phyloP scores from a whole-genome alignment of 305 asterid species.

The Stenogyne calaminthoides region DNA sequence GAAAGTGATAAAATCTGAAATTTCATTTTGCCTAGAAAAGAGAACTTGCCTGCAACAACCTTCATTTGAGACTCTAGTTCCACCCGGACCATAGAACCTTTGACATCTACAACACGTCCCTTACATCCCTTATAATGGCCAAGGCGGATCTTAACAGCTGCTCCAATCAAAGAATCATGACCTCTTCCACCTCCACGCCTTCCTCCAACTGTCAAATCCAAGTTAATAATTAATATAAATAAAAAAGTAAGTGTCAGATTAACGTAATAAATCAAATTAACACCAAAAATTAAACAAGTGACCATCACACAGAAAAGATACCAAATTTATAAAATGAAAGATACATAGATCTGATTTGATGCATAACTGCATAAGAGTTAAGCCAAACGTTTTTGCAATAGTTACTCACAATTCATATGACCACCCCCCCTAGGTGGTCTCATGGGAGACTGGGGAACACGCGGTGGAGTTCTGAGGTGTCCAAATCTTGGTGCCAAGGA shows the following conservation, averaged over 20 bases:
- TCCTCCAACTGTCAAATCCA: constrained; percentile 63
- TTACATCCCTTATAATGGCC: constrained; percentile 93
- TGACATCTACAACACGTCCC: constrained; percentile 86
- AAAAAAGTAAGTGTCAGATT: too few relatives aligned
- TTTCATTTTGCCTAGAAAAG: constrained; percentile 1
- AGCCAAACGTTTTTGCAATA: neutral
- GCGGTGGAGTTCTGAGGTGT: constrained; percentile 68
- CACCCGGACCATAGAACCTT: constrained; percentile 82
- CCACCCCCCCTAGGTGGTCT: constrained; percentile 97
- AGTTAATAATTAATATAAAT: neutral
- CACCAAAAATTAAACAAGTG: too few relatives aligned
- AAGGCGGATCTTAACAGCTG: constrained; percentile 70
- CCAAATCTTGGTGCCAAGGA: constrained; percentile 54
- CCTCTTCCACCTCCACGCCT: constrained; percentile 89
- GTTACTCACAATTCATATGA: constrained; percentile 58
- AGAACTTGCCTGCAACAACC: constrained; percentile 83
- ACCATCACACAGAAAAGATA: constrained; percentile 1
- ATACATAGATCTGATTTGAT: neutral
- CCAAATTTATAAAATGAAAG: neutral
- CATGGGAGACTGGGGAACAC: constrained; percentile 76
- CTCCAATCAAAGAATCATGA: constrained; percentile 75
- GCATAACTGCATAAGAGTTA: neutral
- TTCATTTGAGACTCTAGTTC: constrained; percentile 96
- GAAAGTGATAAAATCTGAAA: constrained; percentile 11
- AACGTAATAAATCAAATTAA: too few relatives aligned